These are phyloP conservation scores for Cyclostephanos tholiformis DNA, from an alignment of 108 stramenopile genomes.

Conservation along the genomic window DNA sequence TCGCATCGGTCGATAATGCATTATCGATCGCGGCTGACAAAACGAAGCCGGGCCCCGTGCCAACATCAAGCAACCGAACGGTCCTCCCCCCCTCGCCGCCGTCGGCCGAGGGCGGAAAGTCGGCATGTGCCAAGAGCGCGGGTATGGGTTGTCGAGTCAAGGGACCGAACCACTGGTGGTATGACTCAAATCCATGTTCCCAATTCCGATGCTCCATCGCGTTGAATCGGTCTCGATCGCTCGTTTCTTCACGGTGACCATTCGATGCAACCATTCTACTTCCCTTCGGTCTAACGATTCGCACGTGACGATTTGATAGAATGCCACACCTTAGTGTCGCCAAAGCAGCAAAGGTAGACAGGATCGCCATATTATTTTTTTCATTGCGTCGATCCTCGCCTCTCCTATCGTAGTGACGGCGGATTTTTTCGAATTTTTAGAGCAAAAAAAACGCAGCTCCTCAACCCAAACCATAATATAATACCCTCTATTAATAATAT, in stretches of 20 bases:
- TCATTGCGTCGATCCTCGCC: no score
- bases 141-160: conserved; percentile 45
- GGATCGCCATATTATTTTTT: neutral
- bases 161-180: conserved; percentile 48
- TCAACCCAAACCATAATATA: no score
- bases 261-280: neutral
- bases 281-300: neutral
- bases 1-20: conserved; percentile 15
- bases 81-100: conserved; percentile 4
- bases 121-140: conserved; percentile 38
- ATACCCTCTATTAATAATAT: no score
- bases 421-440: no score
- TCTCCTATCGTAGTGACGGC: no score
- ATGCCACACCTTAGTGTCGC: neutral
- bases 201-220: conserved; percentile 52
- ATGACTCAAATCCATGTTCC: conserved; percentile 46
- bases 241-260: neutral
- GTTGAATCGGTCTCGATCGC: conserved; percentile 34
- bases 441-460: no score
- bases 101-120: conserved; percentile 29
- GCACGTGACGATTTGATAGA: neutral
- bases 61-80: conserved; percentile 45
- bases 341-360: conserved; percentile 3
- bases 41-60: conserved; percentile 50
- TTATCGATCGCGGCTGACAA: conserved; percentile 34